Percentiles rank a stretch among this genome's conserved stretches.
phyloP scores from a whole-genome alignment of 2,329 filamentous ascomycete species.

The Scedosporium boydii region DNA sequence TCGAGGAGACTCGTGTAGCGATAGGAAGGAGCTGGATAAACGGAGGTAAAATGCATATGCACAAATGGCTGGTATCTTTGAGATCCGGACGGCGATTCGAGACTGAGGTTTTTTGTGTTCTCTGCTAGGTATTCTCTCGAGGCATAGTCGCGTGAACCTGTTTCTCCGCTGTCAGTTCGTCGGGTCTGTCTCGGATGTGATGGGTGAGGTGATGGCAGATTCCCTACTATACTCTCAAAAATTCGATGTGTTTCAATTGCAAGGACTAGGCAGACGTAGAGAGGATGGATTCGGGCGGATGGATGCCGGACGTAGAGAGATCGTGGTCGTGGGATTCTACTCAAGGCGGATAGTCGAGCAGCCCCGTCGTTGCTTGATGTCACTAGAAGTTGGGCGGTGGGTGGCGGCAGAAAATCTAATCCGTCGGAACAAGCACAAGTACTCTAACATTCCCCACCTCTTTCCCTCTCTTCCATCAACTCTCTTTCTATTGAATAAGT shows the following conservation, averaged over 20 bases:
- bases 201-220: no score
- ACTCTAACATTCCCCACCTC: not conserved
- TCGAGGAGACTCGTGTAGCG: no score
- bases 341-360: not conserved
- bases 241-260: not conserved
- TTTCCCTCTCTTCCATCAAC: no score
- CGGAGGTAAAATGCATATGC: no score
- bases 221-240: not conserved
- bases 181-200: not conserved
- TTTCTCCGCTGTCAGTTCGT: not conserved
- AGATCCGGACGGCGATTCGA: no score
- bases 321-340: not conserved
- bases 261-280: not conserved
- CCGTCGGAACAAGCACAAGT: not conserved
- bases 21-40: no score
- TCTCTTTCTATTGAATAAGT: no score
- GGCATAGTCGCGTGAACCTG: not conserved
- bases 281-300: not conserved
- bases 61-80: no score
- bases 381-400: slow-evolving; percentile 4
- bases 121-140: not conserved
- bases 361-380: slow-evolving; percentile 3
- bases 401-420: slow-evolving; percentile 1
- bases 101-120: not conserved
- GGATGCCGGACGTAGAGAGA: not conserved